phyloP scores from a whole-genome alignment of 768 basidiomycete species.

The Tricholoma furcatifolium region DNA sequence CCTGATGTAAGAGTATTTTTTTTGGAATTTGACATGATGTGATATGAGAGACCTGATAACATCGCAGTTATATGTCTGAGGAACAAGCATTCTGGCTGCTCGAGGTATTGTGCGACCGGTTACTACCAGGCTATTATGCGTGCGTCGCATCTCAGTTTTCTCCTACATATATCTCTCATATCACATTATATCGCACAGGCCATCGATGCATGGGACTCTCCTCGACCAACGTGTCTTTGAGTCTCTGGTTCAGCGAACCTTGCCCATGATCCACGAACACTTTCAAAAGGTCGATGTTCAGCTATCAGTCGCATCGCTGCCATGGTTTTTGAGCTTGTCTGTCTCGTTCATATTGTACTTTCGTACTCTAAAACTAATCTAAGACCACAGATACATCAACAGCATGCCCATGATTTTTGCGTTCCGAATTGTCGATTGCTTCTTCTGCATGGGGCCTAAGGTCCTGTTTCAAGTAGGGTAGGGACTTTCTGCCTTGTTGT shows the following conservation, averaged over 20 bases:
- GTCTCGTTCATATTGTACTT: conserved; percentile 28
- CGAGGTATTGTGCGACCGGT: conserved; percentile 90
- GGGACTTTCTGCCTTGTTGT: conserved; percentile 25
- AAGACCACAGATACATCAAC: conserved; percentile 70
- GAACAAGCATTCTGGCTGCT: conserved; percentile 98
- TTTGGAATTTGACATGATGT: neutral
- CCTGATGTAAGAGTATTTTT: conserved; percentile 63
- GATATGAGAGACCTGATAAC: conserved; percentile 9
- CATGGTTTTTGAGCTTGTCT: conserved; percentile 97
- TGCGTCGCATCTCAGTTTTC: conserved; percentile 32
- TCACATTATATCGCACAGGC: conserved; percentile 40
- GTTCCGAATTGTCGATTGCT: conserved; percentile 96
- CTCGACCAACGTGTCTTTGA: conserved; percentile 99
- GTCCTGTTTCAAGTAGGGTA: conserved; percentile 99
- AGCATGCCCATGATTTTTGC: conserved; percentile 98
- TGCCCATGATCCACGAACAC: conserved; percentile 93
- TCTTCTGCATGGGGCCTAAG: conserved; percentile 98
- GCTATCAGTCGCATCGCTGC: conserved; percentile 92
- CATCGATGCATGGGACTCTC: conserved; percentile 98
- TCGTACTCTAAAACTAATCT: neutral
- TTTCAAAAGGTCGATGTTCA: conserved; percentile 92
- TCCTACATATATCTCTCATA: conserved; percentile 6
- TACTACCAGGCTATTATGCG: conserved; percentile 98
- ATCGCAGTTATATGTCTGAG: conserved; percentile 91
- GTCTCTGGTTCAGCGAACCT: conserved; percentile 81